phyloP scores from a whole-genome alignment of 2,329 filamentous ascomycete genomes.

The Scedosporium aurantiacum region DNA sequence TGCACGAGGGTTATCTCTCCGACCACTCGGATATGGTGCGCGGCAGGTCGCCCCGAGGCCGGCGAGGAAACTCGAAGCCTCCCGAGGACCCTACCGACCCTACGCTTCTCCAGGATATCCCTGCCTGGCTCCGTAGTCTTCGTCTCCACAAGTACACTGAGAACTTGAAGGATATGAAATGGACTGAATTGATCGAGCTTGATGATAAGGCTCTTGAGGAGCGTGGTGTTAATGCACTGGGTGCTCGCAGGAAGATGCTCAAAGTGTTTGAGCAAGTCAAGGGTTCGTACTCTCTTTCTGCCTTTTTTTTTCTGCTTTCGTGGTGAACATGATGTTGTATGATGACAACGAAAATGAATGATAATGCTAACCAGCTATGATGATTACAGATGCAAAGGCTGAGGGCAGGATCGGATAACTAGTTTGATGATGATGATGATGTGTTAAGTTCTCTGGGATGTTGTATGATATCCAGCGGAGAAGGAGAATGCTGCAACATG shows the following conservation, averaged over 20 bases:
- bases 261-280: conserved; percentile 98
- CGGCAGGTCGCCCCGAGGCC: conserved; percentile 82
- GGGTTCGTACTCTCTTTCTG: conserved; percentile 33
- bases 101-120: conserved; percentile 83
- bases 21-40: conserved; percentile 88
- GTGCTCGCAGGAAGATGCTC: conserved; percentile 92
- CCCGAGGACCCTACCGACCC: conserved; percentile 95
- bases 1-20: conserved; percentile 78
- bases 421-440: not conserved
- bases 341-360: not conserved
- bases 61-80: conserved; percentile 90
- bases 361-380: not conserved
- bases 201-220: conserved; percentile 90
- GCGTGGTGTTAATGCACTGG: conserved; percentile 86
- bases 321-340: too few species aligned
- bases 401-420: conserved; percentile 9
- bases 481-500: not conserved
- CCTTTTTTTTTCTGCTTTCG: too few species aligned
- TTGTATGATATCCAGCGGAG: not conserved
- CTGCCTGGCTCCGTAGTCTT: conserved; percentile 87
- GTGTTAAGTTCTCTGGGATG: not conserved
- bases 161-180: conserved; percentile 93
- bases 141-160: conserved; percentile 98
- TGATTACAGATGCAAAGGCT: conserved; percentile 8
- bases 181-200: conserved; percentile 83